Evolutionary conservation across 2,329 filamentous ascomycete species (phyloP).

Genomic region (Dothidotthia symphoricarpi): DNA sequence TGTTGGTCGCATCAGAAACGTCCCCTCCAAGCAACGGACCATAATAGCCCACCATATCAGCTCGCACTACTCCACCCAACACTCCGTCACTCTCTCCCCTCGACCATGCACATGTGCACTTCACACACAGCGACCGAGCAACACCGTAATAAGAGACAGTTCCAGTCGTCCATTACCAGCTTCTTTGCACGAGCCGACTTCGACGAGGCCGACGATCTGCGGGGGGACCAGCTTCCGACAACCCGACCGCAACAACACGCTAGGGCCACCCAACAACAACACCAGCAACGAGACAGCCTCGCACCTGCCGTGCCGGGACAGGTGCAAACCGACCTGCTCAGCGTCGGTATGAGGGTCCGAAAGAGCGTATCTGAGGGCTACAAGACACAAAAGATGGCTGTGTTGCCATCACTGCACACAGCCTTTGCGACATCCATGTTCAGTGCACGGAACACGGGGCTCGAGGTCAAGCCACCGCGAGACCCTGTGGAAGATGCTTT

Average conservation of each 20-base stretch:
- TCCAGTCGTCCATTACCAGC: slow-evolving; percentile 46
- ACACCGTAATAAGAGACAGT: slow-evolving; percentile 45
- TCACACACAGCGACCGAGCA: slow-evolving; percentile 15
- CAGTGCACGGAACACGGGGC: slow-evolving; percentile 9
- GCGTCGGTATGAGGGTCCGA: slow-evolving; percentile 89
- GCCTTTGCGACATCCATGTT: slow-evolving; percentile 15
- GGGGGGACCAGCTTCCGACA: slow-evolving; percentile 29
- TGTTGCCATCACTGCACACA: slow-evolving; percentile 27
- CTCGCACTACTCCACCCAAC: slow-evolving; percentile 9
- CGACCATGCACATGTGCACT: slow-evolving; percentile 18
- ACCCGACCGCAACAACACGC: slow-evolving; percentile 20
- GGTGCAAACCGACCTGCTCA: slow-evolving; percentile 80
- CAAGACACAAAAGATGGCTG: slow-evolving; percentile 63
- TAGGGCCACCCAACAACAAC: slow-evolving; percentile 5
- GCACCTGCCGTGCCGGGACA: slow-evolving; percentile 59
- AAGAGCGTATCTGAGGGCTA: slow-evolving; percentile 94
- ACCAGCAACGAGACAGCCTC: slow-evolving; percentile 16
- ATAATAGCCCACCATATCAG: too few species aligned
- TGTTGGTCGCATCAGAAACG: too few species aligned
- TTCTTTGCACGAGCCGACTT: slow-evolving; percentile 40
- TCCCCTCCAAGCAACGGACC: too few species aligned
- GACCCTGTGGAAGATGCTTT: slow-evolving; percentile 21
- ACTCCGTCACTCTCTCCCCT: slow-evolving; percentile 3
- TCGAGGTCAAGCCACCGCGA: slow-evolving; percentile 25
- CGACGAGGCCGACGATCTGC: slow-evolving; percentile 24